Percentiles rank a stretch among this genome's conserved stretches.
phyloP scores from a whole-genome alignment of 306 rosid genomes.

The Hippophae rhamnoides region DNA sequence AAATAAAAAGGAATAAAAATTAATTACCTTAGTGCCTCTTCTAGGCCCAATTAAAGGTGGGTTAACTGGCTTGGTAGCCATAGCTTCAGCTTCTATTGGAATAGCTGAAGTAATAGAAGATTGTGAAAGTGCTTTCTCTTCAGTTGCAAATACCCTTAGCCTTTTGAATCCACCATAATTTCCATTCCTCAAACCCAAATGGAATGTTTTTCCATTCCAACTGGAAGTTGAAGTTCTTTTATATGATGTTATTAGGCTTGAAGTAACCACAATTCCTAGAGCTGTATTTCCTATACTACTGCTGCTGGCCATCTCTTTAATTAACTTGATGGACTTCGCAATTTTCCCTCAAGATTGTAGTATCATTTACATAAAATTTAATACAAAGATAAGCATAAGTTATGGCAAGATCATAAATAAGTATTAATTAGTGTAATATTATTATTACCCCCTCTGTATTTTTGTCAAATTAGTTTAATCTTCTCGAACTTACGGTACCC shows the following conservation, averaged over 20 bases:
- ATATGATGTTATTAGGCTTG: constrained; percentile 8
- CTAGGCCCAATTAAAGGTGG: constrained; percentile 18
- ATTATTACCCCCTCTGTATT: too few relatives aligned
- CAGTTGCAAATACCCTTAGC: constrained; percentile 13
- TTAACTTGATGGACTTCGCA: neutral
- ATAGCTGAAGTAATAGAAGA: neutral
- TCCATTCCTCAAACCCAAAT: constrained; percentile 6
- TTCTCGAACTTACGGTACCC: too few relatives aligned
- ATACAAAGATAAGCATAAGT: neutral
- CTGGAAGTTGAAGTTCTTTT: constrained; percentile 1
- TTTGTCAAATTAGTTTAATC: too few relatives aligned
- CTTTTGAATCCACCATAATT: neutral
- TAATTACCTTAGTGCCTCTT: constrained; percentile 19
- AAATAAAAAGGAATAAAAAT: too few relatives aligned
- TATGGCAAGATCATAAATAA: neutral
- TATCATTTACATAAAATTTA: neutral
- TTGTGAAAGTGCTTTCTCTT: constrained; percentile 2
- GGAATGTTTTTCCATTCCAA: neutral
- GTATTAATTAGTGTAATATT: too few relatives aligned
- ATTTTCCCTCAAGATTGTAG: neutral
- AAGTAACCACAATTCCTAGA: constrained; percentile 8
- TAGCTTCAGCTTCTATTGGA: constrained; percentile 3
- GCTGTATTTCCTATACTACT: constrained; percentile 13
- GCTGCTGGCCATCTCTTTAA: constrained; percentile 14
- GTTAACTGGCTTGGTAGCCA: constrained; percentile 14